A percentile compares a stretch with the other conserved stretches of the same genome.
phyloP scores from a whole-genome alignment of 768 basidiomycete species.

The Calocera viscosa region DNA sequence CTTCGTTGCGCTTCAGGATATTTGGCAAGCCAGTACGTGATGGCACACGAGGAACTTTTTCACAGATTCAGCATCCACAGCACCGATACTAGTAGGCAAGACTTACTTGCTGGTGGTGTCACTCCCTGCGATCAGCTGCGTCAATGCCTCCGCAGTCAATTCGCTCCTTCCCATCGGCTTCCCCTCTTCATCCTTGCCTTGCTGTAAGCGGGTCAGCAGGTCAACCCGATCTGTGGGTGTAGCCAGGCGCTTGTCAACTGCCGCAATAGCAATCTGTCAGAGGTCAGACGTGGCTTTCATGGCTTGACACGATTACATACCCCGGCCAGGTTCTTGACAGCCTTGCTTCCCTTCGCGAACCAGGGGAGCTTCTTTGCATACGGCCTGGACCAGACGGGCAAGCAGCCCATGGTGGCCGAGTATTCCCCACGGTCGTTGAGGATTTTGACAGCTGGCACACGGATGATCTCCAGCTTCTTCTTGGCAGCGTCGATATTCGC shows the following conservation, averaged over 20 bases:
- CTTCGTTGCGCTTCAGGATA: conserved; percentile 53
- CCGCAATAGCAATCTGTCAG: conserved; percentile 22
- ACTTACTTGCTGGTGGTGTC: conserved; percentile 87
- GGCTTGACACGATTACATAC: conserved; percentile 14
- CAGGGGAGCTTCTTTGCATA: conserved; percentile 56
- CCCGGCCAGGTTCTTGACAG: conserved; percentile 63
- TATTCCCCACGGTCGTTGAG: conserved; percentile 81
- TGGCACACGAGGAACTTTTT: conserved; percentile 72
- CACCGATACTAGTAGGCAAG: not conserved
- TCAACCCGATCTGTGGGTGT: conserved; percentile 67
- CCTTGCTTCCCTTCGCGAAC: conserved; percentile 53
- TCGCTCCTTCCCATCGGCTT: conserved; percentile 70
- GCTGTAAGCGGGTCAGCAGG: conserved; percentile 66
- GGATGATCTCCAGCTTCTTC: conserved; percentile 29
- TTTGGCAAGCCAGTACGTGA: conserved; percentile 67
- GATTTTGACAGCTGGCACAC: conserved; percentile 72
- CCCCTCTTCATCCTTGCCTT: conserved; percentile 63
- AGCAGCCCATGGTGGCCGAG: conserved; percentile 68
- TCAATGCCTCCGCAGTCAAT: conserved; percentile 77
- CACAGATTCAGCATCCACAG: not conserved
- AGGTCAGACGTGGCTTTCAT: not conserved
- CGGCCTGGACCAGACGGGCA: conserved; percentile 61
- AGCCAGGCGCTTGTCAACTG: conserved; percentile 59
- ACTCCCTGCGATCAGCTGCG: conserved; percentile 75
- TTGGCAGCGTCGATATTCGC: conserved; percentile 19